Evolutionary conservation across 331 rosid species (phyloP).

Genomic region (Acacia pycnantha): DNA sequence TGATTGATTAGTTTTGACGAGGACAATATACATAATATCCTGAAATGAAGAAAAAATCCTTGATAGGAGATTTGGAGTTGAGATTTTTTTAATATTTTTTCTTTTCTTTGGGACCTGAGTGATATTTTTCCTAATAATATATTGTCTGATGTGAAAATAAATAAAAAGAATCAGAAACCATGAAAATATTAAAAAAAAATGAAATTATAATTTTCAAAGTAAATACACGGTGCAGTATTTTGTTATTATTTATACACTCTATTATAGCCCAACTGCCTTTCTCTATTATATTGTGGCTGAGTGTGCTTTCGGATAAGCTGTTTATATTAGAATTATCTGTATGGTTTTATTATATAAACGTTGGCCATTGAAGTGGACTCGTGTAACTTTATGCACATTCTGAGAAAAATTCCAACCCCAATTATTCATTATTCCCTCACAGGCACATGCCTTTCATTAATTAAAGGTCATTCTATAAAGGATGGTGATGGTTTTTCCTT

Average conservation of each 20-base stretch:
- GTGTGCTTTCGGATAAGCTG: constrained; percentile 26
- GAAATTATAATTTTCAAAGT: no score
- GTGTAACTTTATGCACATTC: background rate
- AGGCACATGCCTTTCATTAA: background rate
- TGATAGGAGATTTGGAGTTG: no score
- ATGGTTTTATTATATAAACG: background rate
- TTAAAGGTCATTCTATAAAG: constrained; percentile 9
- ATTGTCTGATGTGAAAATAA: background rate
- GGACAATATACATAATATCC: background rate
- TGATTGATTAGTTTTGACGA: background rate
- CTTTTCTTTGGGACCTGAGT: no score
- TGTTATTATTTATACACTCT: no score
- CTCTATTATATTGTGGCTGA: background rate
- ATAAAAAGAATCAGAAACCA: background rate
- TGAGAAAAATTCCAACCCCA: constrained; percentile 12
- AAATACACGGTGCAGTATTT: no score
- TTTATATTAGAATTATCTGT: background rate
- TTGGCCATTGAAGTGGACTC: constrained; percentile 24
- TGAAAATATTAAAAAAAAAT: no score
- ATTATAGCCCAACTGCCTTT: background rate
- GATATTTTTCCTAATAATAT: no score
- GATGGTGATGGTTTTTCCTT: constrained; percentile 18
- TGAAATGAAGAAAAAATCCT: no score
- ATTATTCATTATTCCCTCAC: constrained; percentile 24
- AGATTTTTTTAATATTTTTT: no score